A percentile compares a stretch with the other conserved stretches of the same genome.
These are phyloP conservation scores for Nicotiana noctiflora DNA, from an alignment of 257 asterid species.

Conservation along the genomic window DNA sequence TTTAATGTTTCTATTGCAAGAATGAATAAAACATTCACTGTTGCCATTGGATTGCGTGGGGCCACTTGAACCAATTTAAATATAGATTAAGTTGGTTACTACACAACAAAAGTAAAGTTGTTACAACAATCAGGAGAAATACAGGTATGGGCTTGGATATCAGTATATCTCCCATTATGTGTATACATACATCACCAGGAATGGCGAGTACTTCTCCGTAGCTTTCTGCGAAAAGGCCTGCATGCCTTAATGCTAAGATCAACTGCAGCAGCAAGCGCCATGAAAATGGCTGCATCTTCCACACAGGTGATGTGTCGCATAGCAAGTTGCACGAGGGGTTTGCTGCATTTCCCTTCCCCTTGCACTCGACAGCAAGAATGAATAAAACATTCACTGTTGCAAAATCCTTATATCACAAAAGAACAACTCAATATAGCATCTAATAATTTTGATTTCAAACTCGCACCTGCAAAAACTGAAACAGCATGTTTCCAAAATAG, in stretches of 20 bases:
- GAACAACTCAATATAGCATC: no score
- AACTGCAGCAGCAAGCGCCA: constrained; percentile 96
- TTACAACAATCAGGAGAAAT: constrained; percentile 8
- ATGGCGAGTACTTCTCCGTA: constrained; percentile 48
- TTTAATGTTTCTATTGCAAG: no score
- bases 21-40: no score
- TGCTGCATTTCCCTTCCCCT: constrained; percentile 80
- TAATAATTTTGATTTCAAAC: no score
- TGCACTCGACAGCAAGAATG: constrained; percentile 80
- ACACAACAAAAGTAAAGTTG: background rate
- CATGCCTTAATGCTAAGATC: constrained; percentile 93
- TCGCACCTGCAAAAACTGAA: no score
- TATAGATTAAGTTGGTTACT: background rate
- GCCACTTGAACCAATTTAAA: background rate
- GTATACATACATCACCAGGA: constrained; percentile 49
- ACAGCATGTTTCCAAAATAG: no score
- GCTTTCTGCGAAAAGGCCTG: constrained; percentile 66
- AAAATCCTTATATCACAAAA: no score
- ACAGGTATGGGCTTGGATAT: background rate
- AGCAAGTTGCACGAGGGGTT: constrained; percentile 80
- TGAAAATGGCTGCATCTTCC: constrained; percentile 94
- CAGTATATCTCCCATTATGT: background rate
- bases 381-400: no score
- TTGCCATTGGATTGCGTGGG: background rate
- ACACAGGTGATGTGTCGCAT: constrained; percentile 85